Evolutionary conservation across 83 land plant genomes (phyloP), one percentile per base, ranked within the genome.

Genomic region (Isoetes engelmannii): DNA sequence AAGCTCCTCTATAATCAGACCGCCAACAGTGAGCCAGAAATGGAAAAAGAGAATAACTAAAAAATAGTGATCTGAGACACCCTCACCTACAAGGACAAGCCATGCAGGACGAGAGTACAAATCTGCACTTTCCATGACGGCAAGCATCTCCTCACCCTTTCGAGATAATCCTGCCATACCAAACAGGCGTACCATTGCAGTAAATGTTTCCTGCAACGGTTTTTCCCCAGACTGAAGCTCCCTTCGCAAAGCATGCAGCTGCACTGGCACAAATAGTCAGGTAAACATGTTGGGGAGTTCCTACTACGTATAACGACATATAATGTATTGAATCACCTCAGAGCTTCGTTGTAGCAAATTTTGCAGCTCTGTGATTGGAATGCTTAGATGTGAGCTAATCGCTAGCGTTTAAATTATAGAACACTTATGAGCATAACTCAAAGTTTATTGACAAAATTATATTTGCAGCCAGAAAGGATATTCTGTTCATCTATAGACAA

Each of bases 171-270:
- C 99, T 67, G 73, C 76, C 5, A 85, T 73, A 9, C 90, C 99
- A 80, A 87, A 85, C 44, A 92, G 62, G 8, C 97, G 86, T 63
- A 82, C 71, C 18, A 95, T 57, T 20, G 97, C 84, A 47, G 85
- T 70, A 76, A 95, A 84, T 41, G 99, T 95, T 74, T 95, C 97
- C 65, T 82, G 94, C 18, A 95, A 81, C 49, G 99, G 99, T 15
- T 83, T 79, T 61, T 78, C 67, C 7, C 94, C 99, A 55, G 84
- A 75, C 72, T 83, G 76, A 68, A 88, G 41, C 75, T 86, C 94
- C 69, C 83, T 84, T 65, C 89, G 75, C 72, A 95, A 64, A 20
- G 89, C 80, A 42, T 95, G 97, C 78, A 91, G 83, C 97, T 95
- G 83, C 84, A 84, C 45, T 55, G 20, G 17, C 1, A 2, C 17